Evolutionary conservation across 768 basidiomycete species (phyloP).

Genomic region (Suillus fuscotomentosus): DNA sequence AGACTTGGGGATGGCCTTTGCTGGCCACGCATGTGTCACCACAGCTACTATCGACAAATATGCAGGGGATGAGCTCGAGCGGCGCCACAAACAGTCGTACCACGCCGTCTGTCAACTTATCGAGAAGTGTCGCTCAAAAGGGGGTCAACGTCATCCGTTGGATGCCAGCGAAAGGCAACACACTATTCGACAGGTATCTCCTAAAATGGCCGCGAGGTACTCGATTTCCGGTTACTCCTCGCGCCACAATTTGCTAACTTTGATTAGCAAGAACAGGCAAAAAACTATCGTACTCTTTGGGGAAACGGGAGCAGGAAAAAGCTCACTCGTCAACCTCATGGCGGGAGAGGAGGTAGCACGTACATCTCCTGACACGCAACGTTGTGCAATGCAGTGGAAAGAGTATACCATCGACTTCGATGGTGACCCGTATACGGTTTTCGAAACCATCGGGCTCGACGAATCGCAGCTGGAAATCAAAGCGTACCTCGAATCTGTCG

Average conservation of each 20-base stretch:
- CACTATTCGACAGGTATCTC: neutral
- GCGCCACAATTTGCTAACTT: neutral
- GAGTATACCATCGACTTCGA: constrained; percentile 19
- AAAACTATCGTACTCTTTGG: constrained; percentile 32
- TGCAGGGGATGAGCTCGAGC: neutral
- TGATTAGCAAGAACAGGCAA: neutral
- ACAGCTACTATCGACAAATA: neutral
- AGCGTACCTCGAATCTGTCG: constrained; percentile 26
- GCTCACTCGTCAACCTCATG: constrained; percentile 44
- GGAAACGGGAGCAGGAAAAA: constrained; percentile 38
- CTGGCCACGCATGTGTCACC: constrained; percentile 38
- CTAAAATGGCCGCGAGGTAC: neutral
- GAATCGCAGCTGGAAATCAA: constrained; percentile 28
- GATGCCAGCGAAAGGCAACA: neutral
- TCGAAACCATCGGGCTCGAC: constrained; percentile 36
- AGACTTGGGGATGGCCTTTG: constrained; percentile 34
- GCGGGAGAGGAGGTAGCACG: constrained; percentile 26
- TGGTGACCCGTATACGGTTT: constrained; percentile 24
- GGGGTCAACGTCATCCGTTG: neutral
- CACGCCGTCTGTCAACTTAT: constrained; percentile 5
- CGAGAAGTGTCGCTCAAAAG: neutral
- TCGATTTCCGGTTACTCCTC: neutral
- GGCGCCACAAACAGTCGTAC: constrained; percentile 8
- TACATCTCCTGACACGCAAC: constrained; percentile 31
- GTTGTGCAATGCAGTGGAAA: constrained; percentile 35